phyloP scores from a whole-genome alignment of 1,284 basidiomycete species.

The Ceratobasidium sp. region DNA sequence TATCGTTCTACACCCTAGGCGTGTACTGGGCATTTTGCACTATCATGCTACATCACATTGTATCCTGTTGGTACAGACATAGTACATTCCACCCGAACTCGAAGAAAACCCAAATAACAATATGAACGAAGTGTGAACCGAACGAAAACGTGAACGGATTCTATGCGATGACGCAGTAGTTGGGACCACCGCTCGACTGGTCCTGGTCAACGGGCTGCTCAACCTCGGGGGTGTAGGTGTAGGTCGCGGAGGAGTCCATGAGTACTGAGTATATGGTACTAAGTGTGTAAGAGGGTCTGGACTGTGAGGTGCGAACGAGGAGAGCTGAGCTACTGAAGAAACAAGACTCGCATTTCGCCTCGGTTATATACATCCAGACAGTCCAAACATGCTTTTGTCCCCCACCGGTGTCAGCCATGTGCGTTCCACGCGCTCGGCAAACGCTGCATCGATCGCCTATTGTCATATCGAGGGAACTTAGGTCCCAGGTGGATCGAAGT shows the following conservation, averaged over 20 bases:
- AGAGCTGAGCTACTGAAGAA: conserved; percentile 6
- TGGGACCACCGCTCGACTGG: neutral
- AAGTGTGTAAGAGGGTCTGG: neutral
- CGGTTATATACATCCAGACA: neutral
- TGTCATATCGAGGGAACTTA: conserved; percentile 2
- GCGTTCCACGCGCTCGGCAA: neutral
- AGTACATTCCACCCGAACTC: neutral
- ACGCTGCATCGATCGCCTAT: neutral
- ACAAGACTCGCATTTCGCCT: neutral
- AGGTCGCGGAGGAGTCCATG: conserved; percentile 25
- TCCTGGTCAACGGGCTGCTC: conserved; percentile 30
- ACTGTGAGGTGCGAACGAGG: neutral
- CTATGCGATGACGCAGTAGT: conserved; percentile 26
- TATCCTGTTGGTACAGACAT: neutral
- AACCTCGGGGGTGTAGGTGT: conserved; percentile 24
- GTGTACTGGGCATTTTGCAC: no score
- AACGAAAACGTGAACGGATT: neutral
- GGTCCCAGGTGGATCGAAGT: neutral
- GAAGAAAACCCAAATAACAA: neutral
- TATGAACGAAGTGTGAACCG: neutral
- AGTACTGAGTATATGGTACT: conserved; percentile 5
- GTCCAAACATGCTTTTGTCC: neutral
- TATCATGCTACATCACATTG: no score
- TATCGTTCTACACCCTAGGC: no score
- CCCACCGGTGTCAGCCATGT: neutral